Evolutionary conservation across 768 basidiomycete species (phyloP), one percentile per base, ranked within the genome.

Genomic region (Amanita phalloides): DNA sequence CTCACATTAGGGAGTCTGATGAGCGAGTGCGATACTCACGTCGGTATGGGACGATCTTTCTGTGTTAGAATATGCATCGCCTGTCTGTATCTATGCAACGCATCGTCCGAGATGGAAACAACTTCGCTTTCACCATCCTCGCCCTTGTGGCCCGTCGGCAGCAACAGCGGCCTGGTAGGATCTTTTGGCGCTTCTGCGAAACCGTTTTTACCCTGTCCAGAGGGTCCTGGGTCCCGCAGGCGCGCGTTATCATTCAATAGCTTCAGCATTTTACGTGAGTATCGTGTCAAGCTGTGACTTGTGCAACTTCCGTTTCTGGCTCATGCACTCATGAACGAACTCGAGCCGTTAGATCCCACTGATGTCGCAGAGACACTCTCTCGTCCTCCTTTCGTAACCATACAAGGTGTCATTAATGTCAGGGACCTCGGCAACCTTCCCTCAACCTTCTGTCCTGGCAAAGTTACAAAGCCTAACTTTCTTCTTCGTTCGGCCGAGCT

Each of bases 391-490:
- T 90, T 90, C 57, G 75, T 87, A 7, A 61, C 70, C 14, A 72
- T 90, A 57, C 64, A 77, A n/a, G 88, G 88, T 28, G 85, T 90
- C 7, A 78, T 77, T 57, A 90, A 90, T 62, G 72, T 84, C 47
- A 75, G 88, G 50, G 84, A 87, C 66, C 71, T 90, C 8, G 88
- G 86, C 32, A 70, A 69, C 43, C 81, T 84, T 60, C 67, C 77
- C 47, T 77, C 79, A 6, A 61, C 67, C 11, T 65, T 64, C 25
- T 57, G 69, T 52, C 71, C 72, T 20, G 76, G 76, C 55, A 66
- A 73, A 48, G 63, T 76, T 55, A 87, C 79, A 38, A 81, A 73
- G 58, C 77, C 82, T 1, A 66, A 71, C 13, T 73, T 75, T 53
- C 62, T 83, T 11, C 81, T 76, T 61, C 84, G 88, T 49, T 78